Conservation (phyloP, 2,329 filamentous ascomycete species). For the Fusarium piperis region DNA sequence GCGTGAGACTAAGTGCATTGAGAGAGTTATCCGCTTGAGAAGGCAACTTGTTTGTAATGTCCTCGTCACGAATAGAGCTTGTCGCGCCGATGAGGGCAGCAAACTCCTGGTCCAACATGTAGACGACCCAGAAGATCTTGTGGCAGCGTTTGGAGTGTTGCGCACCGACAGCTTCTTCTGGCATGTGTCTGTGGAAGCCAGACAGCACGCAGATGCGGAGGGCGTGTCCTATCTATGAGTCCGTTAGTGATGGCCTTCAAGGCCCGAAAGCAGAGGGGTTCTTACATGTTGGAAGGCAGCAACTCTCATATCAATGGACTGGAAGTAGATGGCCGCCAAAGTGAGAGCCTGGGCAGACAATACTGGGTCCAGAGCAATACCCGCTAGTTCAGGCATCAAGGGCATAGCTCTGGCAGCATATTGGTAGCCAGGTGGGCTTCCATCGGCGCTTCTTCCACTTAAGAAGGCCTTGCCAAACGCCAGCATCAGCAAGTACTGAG, state of each 20-base stretch:
- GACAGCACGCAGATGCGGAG: conserved; percentile 47
- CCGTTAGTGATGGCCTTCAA: background rate
- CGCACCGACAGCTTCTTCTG: conserved; percentile 30
- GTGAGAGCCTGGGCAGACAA: conserved; percentile 44
- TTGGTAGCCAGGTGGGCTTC: conserved; percentile 48
- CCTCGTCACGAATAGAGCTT: conserved; percentile 42
- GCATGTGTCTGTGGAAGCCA: conserved; percentile 43
- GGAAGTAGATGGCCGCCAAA: conserved; percentile 50
- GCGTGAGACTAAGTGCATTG: conserved; percentile 36
- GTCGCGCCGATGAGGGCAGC: conserved; percentile 42
- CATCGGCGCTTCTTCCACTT: conserved; percentile 35
- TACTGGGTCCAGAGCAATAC: conserved; percentile 33
- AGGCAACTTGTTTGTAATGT: conserved; percentile 43
- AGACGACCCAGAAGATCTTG: conserved; percentile 45
- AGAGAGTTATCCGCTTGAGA: conserved; percentile 42
- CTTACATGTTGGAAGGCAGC: conserved; percentile 52
- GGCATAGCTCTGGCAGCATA: conserved; percentile 53
- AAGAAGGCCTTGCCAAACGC: conserved; percentile 48
- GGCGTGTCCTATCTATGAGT: conserved; percentile 44
- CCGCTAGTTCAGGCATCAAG: conserved; percentile 48
- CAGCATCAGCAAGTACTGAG: conserved; percentile 45
- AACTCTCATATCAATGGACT: conserved; percentile 53
- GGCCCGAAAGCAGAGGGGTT: accelerated
- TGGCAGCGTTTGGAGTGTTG: conserved; percentile 43
- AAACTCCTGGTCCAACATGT: conserved; percentile 44